Evolutionary conservation across 768 basidiomycete species (phyloP).

Genomic region (Serendipita indica): DNA sequence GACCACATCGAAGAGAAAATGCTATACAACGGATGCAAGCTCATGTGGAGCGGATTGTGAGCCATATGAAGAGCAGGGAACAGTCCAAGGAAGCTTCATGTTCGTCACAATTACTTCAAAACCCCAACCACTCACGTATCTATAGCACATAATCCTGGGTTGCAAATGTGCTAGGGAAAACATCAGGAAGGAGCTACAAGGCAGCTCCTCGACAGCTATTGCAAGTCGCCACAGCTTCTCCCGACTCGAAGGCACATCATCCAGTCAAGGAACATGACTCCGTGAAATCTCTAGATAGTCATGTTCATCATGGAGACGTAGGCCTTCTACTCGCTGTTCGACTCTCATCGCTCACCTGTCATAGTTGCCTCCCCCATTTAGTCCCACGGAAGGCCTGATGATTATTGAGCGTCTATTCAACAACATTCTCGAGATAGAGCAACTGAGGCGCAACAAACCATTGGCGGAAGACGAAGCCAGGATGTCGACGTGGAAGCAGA

Average conservation of each 20-base stretch:
- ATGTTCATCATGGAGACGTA: conserved; percentile 24
- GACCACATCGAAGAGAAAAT: conserved; percentile 53
- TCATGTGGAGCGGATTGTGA: conserved; percentile 93
- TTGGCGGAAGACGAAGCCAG: conserved; percentile 40
- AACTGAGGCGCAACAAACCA: conserved; percentile 67
- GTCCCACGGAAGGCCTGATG: conserved; percentile 59
- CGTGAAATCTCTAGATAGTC: conserved; percentile 35
- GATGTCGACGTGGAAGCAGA: conserved; percentile 16
- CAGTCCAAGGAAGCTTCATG: conserved; percentile 51
- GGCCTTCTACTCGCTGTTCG: not conserved
- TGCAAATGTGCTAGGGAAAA: conserved; percentile 85
- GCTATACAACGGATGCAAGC: conserved; percentile 89
- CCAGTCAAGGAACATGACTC: conserved; percentile 31
- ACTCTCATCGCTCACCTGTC: conserved; percentile 9
- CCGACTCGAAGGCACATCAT: conserved; percentile 31
- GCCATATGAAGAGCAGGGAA: conserved; percentile 71
- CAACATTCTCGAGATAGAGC: conserved; percentile 67
- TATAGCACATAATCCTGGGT: not conserved
- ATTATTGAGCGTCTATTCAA: conserved; percentile 80
- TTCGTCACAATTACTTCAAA: conserved; percentile 13
- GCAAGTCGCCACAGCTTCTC: conserved; percentile 48
- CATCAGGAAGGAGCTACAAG: conserved; percentile 84
- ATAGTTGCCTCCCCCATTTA: conserved; percentile 38
- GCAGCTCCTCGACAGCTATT: conserved; percentile 93
- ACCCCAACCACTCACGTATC: too few species aligned